These are phyloP conservation scores for Boletus eberwhitei DNA, from an alignment of 768 basidiomycete species.

Conservation along the genomic window DNA sequence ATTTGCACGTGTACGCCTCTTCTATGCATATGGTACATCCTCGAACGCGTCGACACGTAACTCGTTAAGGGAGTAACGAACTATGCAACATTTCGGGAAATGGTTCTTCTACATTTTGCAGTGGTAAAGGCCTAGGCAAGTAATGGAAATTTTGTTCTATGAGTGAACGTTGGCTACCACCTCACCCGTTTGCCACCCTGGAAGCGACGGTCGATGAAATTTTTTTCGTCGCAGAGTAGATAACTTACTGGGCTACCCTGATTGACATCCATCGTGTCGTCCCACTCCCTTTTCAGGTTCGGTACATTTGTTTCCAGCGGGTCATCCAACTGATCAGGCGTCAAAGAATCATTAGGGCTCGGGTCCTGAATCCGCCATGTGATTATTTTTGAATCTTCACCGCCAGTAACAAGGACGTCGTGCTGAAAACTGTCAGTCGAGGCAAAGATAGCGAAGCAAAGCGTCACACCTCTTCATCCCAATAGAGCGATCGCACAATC, in stretches of 20 bases:
- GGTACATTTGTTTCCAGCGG: slow-evolving; percentile 10
- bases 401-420: slow-evolving; percentile 43
- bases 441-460: not conserved
- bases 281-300: slow-evolving; percentile 25
- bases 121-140: not conserved
- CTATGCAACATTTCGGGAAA: not conserved
- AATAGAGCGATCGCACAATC: slow-evolving; percentile 52
- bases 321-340: slow-evolving; percentile 3
- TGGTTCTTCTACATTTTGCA: not conserved
- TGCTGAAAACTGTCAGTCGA: slow-evolving; percentile 30
- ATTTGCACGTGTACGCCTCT: slow-evolving; percentile 20
- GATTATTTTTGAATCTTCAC: slow-evolving; percentile 48
- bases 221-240: not conserved
- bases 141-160: not conserved
- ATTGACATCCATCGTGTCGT: slow-evolving; percentile 13
- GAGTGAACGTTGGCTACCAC: not conserved
- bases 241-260: slow-evolving; percentile 17
- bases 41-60: slow-evolving; percentile 2
- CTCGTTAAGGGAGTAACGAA: not conserved
- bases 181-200: slow-evolving; percentile 25
- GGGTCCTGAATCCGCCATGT: slow-evolving; percentile 35
- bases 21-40: slow-evolving; percentile 27
- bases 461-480: slow-evolving; percentile 49
- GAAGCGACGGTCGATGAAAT: not conserved
- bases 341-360: not conserved